Conservation (phyloP, 225 moss, liverwort and hornwort genomes). For the Marchantia paleacea region DNA sequence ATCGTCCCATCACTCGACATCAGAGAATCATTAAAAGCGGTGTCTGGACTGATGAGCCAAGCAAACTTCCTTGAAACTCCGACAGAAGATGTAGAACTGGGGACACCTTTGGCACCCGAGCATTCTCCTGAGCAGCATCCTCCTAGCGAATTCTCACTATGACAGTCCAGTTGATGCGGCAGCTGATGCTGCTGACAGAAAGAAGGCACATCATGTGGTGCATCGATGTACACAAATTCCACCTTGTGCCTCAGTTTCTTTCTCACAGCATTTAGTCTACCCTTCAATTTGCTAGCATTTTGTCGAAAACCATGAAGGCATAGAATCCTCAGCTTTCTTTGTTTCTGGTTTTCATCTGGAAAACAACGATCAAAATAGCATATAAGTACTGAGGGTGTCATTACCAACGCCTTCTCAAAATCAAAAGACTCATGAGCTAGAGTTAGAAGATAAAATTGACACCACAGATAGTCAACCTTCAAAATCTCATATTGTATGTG, state of each 20-base stretch:
- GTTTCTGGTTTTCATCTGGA: conserved; percentile 38
- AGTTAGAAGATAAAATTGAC: background rate
- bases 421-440: background rate
- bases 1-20: background rate
- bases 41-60: conserved; percentile 65
- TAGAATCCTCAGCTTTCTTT: conserved; percentile 58
- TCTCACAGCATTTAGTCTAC: conserved; percentile 68
- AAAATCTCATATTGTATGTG: background rate
- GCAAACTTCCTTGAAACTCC: conserved; percentile 55
- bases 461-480: background rate
- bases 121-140: background rate
- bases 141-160: background rate
- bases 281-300: conserved; percentile 78
- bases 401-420: background rate
- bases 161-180: background rate
- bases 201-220: conserved; percentile 67
- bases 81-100: background rate
- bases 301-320: conserved; percentile 98
- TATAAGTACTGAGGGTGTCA: background rate
- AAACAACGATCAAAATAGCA: background rate
- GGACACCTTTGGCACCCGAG: background rate
- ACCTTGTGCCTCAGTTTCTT: conserved; percentile 74
- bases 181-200: conserved; percentile 22
- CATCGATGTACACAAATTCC: conserved; percentile 81
- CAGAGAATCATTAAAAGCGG: background rate